Percentiles rank a stretch among this genome's conserved stretches.
Conservation (phyloP, 106 monocot species). For the Allium sativum region DNA sequence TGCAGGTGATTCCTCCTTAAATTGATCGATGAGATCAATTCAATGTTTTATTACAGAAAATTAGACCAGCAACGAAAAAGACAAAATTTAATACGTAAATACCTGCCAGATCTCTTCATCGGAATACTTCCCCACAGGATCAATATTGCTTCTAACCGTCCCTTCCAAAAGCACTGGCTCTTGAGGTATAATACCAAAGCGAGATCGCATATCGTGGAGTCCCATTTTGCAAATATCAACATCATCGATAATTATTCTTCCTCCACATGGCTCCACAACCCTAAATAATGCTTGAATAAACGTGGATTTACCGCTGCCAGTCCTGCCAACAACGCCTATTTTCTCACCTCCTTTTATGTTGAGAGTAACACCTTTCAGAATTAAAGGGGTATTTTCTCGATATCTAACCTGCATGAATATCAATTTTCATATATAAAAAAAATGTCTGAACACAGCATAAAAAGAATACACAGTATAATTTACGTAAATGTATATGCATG, state of each 20-base stretch:
- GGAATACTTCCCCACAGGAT: constrained; percentile 43
- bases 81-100: neutral
- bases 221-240: constrained; percentile 58
- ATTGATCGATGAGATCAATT: too few species aligned
- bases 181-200: constrained; percentile 81
- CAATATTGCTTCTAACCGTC: constrained; percentile 75
- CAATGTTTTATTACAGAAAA: too few species aligned
- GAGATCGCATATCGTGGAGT: constrained; percentile 74
- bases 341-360: constrained; percentile 62
- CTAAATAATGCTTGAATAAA: constrained; percentile 71
- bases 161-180: constrained; percentile 85
- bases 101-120: constrained; percentile 87
- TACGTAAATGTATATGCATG: too few species aligned
- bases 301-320: constrained; percentile 85
- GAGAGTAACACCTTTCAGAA: constrained; percentile 49
- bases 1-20: too few species aligned
- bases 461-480: too few species aligned
- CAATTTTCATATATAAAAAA: too few species aligned
- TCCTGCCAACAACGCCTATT: constrained; percentile 75
- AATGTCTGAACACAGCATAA: too few species aligned
- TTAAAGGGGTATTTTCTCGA: constrained; percentile 53
- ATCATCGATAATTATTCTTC: constrained; percentile 60
- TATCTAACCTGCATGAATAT: constrained; percentile 40
- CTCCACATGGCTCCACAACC: constrained; percentile 56
- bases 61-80: neutral